Base-by-base conservation (phyloP, 2,329 filamentous ascomycete species). In the Thielaviopsis populi region DNA sequence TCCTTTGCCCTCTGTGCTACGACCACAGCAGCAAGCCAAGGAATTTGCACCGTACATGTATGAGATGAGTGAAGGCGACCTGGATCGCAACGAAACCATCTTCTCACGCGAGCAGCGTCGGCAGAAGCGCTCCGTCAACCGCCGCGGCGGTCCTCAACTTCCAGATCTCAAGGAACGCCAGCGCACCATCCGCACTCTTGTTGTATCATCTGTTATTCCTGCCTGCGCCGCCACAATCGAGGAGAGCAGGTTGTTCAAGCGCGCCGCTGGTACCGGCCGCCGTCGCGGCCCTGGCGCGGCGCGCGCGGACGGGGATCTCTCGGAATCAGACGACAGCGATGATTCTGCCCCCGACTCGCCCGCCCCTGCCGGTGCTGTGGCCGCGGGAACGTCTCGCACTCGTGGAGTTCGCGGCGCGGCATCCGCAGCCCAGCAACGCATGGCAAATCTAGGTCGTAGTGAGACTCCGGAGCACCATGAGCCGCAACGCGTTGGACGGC, bases 131-230 rank as follows among this genome's bases (percentile, higher is more conserved):
- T 96, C 94, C 6, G 89, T 96, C 69, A 97, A 96, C 73, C 83
- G 94, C 67, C 84, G 94, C 70, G 94, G 94, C 68, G 94, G 94
- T 0, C 94, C 94, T 5, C 88, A 89, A 66, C 78, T 99, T 48
- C 94, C 94, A n/a, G 94, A 99, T 75, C 83, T 99, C 65, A 96
- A 95, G 73, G 94, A 99, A 70, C 83, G 91, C 63, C 92, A 94
- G 75, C 84, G 92, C 61, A 97, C 94, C 0, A 92, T 97, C 64
- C 85, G 94, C 58, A 96, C 92, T 0, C 80, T 96, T 68, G 83
- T 97, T 62, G 90, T 99, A 1, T 96, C 92, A 10, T 91, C 89
- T 2, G 91, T 95, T 22, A 82, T 99, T 65, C 94, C 94, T 17
- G 94, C 92, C 27, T 89, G 90, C 3, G 92, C 88, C 3, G 77